Evolutionary conservation across 1,284 basidiomycete species (phyloP), one percentile per base, ranked within the genome.

Genomic region (Tilletia walkeri): DNA sequence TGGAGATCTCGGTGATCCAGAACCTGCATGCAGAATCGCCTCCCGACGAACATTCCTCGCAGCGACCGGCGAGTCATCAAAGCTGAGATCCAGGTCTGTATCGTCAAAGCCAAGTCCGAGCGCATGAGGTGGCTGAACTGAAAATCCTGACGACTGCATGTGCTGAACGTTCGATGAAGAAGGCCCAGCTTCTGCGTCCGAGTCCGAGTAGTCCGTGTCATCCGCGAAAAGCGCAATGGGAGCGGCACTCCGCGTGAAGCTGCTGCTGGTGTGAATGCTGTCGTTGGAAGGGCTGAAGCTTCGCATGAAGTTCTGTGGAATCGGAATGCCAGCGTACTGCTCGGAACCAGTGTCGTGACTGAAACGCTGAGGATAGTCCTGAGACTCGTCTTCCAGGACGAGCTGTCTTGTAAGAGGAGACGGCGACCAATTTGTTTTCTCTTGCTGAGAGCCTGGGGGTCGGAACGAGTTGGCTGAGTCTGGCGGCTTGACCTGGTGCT

Each of bases 51-150:
- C 18, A 53, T 53, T 9, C 7, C 50, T 10, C 2, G 20, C 50
- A n/a, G 18, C 50, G 5, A 53, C 50, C 12, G 50, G 50, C 0
- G 50, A 53, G 50, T 53, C 50, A 6, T 53, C 50, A 18, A 53
- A 53, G 50, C 50, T 53, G 65, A 77, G 74, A 20, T 79, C 77
- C 56, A 79, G 75, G 18, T 79, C 77, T 50, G 77, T 72, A 34
- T 79, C 76, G 70, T 79, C 77, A 47, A 77, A 79, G 56, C 76
- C 76, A 4, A 73, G 74, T 36, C 73, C 75, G 47, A 53, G 50
- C 12, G 50, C 50, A 18, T 53, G 12, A 18, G 10, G 6, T 12
- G 50, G 50, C 20, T 6, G 50, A 16, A 24, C 20, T 10, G 16
- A 12, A 3, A 53, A 53, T 7, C 7, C 16, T 10, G 50, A 53